Base-by-base conservation (phyloP, 78 protist genomes). In the Blattamonas nauphoetae region DNA sequence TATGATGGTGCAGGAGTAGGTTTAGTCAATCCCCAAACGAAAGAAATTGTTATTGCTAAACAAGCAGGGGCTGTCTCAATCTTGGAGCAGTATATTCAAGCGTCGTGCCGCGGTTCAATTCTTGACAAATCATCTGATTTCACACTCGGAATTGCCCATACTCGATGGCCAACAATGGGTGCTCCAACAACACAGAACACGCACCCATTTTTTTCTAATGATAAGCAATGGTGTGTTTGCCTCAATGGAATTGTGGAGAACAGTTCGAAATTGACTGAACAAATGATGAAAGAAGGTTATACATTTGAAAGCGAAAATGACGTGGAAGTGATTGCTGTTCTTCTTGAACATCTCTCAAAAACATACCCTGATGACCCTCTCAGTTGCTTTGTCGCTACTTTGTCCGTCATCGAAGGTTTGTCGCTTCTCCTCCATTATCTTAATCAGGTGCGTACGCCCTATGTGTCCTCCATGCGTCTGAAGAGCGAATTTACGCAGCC, bases 391-490 rank as follows among this genome's bases (percentile, higher is more conserved):
- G 6, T 79, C 33, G 4, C 41, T 38, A 33, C 6, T n/a, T 11
- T 79, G 33, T 79, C 71, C 11, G 21, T 29, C 11, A 55, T 55
- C 71, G 71, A 29, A 29, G 71, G 71, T 55, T 55, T 55, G 71
- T 21, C 11, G 21, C 33, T 79, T 79, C 45, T 6, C 83, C 4
- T 38, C 6, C 33, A 79, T 4, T 4, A 6, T 79, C 11, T 38
- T 36, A 21, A 32, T 79, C 83, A 79, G 83, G 83, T 5, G 83
- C 83, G 21, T 79, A 79, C 41, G 83, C 83, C 41, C 42, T 79
- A 11, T 6, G 43, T 11, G 83, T 79, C 45, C 83, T 79, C 41
- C 83, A 79, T 11, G 33, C 83, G 43, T 32, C 83, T 33, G 83
- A 79, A 36, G 32, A 79, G 21, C 29, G 4, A 21, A 11, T 79